phyloP scores from a whole-genome alignment of 768 basidiomycete genomes.

The Paxillus ammoniavirescens region DNA sequence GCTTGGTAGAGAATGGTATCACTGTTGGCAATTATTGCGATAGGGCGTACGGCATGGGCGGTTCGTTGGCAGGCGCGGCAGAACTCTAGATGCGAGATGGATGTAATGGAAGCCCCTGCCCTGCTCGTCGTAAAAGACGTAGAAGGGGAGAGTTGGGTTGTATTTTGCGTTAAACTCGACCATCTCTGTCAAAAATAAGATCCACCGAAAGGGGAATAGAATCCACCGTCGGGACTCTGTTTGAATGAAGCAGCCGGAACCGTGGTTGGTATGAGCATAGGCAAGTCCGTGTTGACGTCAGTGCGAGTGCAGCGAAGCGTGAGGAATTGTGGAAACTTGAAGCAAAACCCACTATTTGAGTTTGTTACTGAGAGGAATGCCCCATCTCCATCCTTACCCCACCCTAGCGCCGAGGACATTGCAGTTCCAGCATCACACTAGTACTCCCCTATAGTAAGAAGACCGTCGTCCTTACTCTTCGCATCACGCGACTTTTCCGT shows the following conservation, averaged over 20 bases:
- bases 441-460: too few relatives aligned
- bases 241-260: background rate
- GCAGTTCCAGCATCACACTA: too few relatives aligned
- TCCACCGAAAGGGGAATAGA: slow-evolving; percentile 31
- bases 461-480: too few relatives aligned
- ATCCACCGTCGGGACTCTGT: background rate
- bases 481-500: too few relatives aligned
- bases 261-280: background rate
- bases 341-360: too few relatives aligned
- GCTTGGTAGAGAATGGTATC: slow-evolving; percentile 45
- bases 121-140: slow-evolving; percentile 27
- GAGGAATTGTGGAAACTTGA: background rate
- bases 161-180: slow-evolving; percentile 32
- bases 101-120: slow-evolving; percentile 25
- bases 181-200: slow-evolving; percentile 27
- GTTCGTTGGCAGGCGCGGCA: slow-evolving; percentile 43
- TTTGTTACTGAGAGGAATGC: too few relatives aligned
- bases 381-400: too few relatives aligned
- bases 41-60: slow-evolving; percentile 38
- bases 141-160: slow-evolving; percentile 33
- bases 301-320: background rate
- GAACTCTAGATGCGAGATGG: slow-evolving; percentile 43
- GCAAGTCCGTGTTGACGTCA: background rate
- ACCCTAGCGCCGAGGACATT: too few relatives aligned
- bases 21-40: slow-evolving; percentile 36